phyloP scores from a whole-genome alignment of 2,329 filamentous ascomycete genomes.

The Penicillium corylophilum region DNA sequence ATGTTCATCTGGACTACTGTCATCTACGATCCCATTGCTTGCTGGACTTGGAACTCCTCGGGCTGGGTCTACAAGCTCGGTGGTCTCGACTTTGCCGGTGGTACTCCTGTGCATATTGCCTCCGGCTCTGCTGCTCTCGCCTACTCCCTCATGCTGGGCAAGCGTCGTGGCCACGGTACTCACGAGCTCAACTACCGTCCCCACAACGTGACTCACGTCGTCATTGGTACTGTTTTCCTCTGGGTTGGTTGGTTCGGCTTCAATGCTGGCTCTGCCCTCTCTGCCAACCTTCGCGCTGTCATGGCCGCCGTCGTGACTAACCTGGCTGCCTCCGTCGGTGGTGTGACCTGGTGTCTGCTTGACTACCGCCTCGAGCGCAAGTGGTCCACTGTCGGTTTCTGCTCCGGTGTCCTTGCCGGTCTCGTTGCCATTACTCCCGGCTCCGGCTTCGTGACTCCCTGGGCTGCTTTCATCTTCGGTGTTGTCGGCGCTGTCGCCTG shows the following conservation, averaged over 20 bases:
- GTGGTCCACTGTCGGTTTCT: conserved; percentile 92
- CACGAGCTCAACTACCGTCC: conserved; percentile 88
- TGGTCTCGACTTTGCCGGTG: conserved; percentile 83
- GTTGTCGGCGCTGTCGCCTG: conserved; percentile 72
- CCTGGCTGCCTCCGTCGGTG: conserved; percentile 77
- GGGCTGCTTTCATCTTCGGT: conserved; percentile 79
- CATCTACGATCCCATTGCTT: conserved; percentile 89
- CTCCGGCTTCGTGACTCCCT: conserved; percentile 80
- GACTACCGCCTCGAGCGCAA: conserved; percentile 87
- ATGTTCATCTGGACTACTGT: conserved; percentile 91
- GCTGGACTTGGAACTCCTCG: conserved; percentile 87
- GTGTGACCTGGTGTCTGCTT: conserved; percentile 84
- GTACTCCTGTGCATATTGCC: conserved; percentile 85
- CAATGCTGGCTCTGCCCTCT: conserved; percentile 80
- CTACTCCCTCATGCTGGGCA: conserved; percentile 89
- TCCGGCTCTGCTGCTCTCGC: conserved; percentile 81
- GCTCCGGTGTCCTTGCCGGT: conserved; percentile 83
- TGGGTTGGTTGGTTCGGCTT: conserved; percentile 97
- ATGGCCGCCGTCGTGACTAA: conserved; percentile 88
- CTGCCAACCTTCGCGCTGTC: conserved; percentile 78
- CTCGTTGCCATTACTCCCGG: conserved; percentile 86
- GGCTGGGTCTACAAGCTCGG: conserved; percentile 81
- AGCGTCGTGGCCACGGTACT: conserved; percentile 78
- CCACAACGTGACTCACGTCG: conserved; percentile 89
- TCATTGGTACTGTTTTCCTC: conserved; percentile 87